phyloP scores from a whole-genome alignment of 2,329 filamentous ascomycete species.

The Pseudogymnoascus sp. region DNA sequence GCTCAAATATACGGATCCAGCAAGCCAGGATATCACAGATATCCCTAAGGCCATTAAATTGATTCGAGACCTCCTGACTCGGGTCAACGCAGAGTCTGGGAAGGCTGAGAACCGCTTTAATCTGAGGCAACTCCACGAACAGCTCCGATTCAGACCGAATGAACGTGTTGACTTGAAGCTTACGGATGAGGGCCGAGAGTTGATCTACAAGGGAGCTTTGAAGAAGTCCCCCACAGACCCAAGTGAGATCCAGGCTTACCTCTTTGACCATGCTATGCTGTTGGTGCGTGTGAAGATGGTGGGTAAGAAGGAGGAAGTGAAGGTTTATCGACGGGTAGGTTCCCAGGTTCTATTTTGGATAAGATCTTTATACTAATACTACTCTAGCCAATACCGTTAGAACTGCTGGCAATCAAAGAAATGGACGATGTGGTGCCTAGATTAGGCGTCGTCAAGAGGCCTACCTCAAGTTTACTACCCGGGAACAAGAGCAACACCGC shows the following conservation, averaged over 20 bases:
- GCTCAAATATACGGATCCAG: constrained; percentile 83
- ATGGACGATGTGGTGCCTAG: constrained; percentile 94
- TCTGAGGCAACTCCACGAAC: constrained; percentile 81
- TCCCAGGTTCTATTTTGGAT: neutral
- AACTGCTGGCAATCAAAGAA: constrained; percentile 86
- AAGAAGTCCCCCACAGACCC: constrained; percentile 89
- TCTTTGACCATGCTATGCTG: constrained; percentile 93
- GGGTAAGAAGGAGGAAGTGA: constrained; percentile 89
- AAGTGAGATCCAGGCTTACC: constrained; percentile 85
- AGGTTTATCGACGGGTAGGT: constrained; percentile 74
- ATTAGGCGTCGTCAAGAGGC: constrained; percentile 72
- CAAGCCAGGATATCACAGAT: constrained; percentile 82
- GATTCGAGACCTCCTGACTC: constrained; percentile 79
- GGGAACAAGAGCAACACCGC: constrained; percentile 46
- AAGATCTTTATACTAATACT: constrained; percentile 13
- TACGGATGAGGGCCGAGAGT: constrained; percentile 84
- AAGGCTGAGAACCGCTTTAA: constrained; percentile 98
- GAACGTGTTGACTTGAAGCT: constrained; percentile 91
- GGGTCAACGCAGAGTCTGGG: constrained; percentile 91
- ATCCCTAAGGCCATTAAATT: constrained; percentile 82
- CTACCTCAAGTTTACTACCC: constrained; percentile 77
- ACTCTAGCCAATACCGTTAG: constrained; percentile 76
- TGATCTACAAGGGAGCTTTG: constrained; percentile 89
- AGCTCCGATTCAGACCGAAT: constrained; percentile 82
- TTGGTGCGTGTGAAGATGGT: constrained; percentile 85